A percentile compares a stretch with the other conserved stretches of the same genome.
phyloP scores from a whole-genome alignment of 2,329 filamentous ascomycete genomes.

The Chrysoporthe puriensis region DNA sequence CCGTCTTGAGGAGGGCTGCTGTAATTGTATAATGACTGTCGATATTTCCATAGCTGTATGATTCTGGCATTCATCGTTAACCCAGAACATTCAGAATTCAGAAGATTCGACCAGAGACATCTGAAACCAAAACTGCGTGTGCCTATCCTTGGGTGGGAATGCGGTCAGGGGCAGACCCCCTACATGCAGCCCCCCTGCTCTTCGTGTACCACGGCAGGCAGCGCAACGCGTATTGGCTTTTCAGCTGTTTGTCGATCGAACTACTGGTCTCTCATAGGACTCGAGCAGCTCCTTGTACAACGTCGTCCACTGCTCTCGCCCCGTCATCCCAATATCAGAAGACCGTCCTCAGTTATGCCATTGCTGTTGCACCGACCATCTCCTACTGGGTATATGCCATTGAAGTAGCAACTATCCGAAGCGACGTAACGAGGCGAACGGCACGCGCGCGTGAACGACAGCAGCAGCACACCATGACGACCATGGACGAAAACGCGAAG shows the following conservation, averaged over 20 bases:
- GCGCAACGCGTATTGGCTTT: neutral
- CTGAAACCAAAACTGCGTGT: neutral
- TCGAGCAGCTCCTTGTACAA: neutral
- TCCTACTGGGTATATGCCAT: slow-evolving; percentile 9
- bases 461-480: slow-evolving; percentile 15
- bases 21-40: slow-evolving; percentile 29
- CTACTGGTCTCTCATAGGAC: neutral
- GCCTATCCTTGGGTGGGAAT: neutral
- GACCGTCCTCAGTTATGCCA: neutral
- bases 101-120: neutral
- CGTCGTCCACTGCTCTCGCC: neutral
- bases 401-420: slow-evolving; percentile 13
- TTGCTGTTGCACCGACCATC: slow-evolving; percentile 8
- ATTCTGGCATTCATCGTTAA: slow-evolving; percentile 6
- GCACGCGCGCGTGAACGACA: neutral
- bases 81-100: neutral
- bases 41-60: slow-evolving; percentile 12
- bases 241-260: neutral
- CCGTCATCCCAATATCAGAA: neutral
- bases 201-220: slow-evolving; percentile 4
- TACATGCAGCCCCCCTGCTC: neutral
- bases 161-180: neutral
- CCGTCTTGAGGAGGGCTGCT: slow-evolving; percentile 4
- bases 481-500: slow-evolving; percentile 32
- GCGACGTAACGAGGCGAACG: neutral